Evolutionary conservation across 306 rosid species (phyloP), one percentile per base, ranked within the genome.

Genomic region (Alnus rubra): DNA sequence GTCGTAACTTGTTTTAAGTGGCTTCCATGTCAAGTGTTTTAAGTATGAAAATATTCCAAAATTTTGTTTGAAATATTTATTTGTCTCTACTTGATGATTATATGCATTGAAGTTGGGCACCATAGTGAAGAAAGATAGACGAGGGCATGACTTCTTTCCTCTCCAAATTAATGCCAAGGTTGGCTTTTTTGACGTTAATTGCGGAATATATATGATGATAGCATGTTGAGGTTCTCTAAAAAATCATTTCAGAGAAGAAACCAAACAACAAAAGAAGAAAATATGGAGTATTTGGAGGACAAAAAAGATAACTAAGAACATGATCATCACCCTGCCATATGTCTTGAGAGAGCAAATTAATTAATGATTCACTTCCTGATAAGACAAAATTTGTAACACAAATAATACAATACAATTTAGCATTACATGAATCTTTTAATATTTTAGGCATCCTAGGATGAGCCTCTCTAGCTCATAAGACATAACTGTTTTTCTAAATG

Each of bases 361-460:
- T 23, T 23, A 23, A 23, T 42, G 5, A 5, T 5, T 42, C 45
- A 42, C 45, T 42, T 42, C 7, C 45, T 0, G 45, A 42, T 11
- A 31, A 7, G 18, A 28, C 48, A 10, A 42, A 14, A 23, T 23
- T 23, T 23, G 28, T 12, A 62, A 28, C 44, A 62, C 44, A 12
- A 62, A 62, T 30, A 10, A 58, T 8, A 58, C 65, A 56, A 14
- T 14, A 56, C 11, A 45, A 44, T n/a, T 49, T 31, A 62, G 31
- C 53, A 39, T 70, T 60, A 60, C 63, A 70, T 31, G 78, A 13
- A 49, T 51, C 55, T 73, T 65, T 72, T 52, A 5, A 49, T 74
- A 39, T 64, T 51, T 53, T 54, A 0, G 76, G 69, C 68, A 58
- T 74, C 51, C 52, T 58, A 18, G 52, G 78, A 76, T 69, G 50